Base-by-base conservation (phyloP, 1,139 yeast genomes). In the Diutina sp. region DNA sequence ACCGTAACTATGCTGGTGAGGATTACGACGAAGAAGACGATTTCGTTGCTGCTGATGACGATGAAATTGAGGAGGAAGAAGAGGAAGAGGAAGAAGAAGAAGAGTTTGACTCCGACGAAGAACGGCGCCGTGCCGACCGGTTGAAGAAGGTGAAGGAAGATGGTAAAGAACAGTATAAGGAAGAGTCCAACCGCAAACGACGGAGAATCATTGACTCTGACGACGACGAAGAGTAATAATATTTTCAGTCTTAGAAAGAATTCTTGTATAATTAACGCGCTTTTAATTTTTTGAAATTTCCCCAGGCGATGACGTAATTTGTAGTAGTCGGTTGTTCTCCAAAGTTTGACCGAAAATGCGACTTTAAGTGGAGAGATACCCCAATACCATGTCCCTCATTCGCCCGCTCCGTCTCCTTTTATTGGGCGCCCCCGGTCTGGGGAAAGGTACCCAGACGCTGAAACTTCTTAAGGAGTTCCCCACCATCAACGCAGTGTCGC, bases 341-440 rank as follows among this genome's bases (percentile, higher is more conserved):
- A 21, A 21, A 21, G 4, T 3, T 3, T 21, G 4, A 21, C 3
- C 18, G 8, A 44, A 41, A 57, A 57, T 57, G 60, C 46, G 48
- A 29, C 52, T 46, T 51, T 18, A 44, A 30, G 48, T 55, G 45
- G 47, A 46, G 47, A 46, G 46, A 28, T 41, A 25, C 30, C 47
- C 18, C 45, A 30, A 44, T 41, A 44, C 8, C 46, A 35, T 46
- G 28, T 45, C 54, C 29, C 48, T 35, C n/a, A 28, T 45, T 87
- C 28, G 51, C 11, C 38, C 95, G 1, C 66, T 88, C 47, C 72
- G 97, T 61, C 70, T 90, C 51, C 73, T 90, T 45, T 73, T 90
- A 9, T 71, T 90, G 56, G 97, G 97, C 5, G 96, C 97, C 0
- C 98, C 97, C 0, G 98, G 97, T 0, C 79, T 96, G 0, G 97